phyloP scores from a whole-genome alignment of 177 flowering plant genomes.

The Vitis hybrid region DNA sequence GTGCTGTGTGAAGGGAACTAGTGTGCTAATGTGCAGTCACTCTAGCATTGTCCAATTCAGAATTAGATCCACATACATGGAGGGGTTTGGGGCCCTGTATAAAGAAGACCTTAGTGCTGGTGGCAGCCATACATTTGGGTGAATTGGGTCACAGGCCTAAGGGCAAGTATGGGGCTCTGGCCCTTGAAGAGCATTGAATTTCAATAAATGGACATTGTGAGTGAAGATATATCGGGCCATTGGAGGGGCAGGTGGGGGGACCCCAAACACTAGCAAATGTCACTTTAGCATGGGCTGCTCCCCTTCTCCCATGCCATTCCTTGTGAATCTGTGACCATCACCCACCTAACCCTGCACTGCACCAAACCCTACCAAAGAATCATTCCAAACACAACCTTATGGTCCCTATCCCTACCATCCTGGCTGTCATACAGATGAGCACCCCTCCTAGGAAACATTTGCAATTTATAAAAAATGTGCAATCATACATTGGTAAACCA shows the following conservation, averaged over 20 bases:
- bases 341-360: slow-evolving; percentile 20
- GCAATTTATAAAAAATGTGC: neutral
- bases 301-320: slow-evolving; percentile 18
- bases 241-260: slow-evolving; percentile 3
- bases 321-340: slow-evolving; percentile 7
- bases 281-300: slow-evolving; percentile 28
- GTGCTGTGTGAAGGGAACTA: too few relatives aligned
- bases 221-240: neutral
- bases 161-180: slow-evolving; percentile 13
- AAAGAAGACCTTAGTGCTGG: neutral
- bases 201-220: neutral
- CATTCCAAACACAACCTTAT: slow-evolving; percentile 27
- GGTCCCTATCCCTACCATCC: slow-evolving; percentile 23
- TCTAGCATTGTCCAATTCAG: too few relatives aligned
- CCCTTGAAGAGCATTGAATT: slow-evolving; percentile 5
- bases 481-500: slow-evolving; percentile 1
- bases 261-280: slow-evolving; percentile 8
- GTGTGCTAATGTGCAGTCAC: too few relatives aligned
- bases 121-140: slow-evolving; percentile 6
- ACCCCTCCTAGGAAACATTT: slow-evolving; percentile 35
- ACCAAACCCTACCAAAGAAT: slow-evolving; percentile 7
- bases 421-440: slow-evolving; percentile 27
- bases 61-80: too few relatives aligned
- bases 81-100: neutral
- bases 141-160: neutral